Percentiles rank a stretch among this genome's conserved stretches.
Conservation (phyloP, 148 eudicot genomes). For the Silene conica region DNA sequence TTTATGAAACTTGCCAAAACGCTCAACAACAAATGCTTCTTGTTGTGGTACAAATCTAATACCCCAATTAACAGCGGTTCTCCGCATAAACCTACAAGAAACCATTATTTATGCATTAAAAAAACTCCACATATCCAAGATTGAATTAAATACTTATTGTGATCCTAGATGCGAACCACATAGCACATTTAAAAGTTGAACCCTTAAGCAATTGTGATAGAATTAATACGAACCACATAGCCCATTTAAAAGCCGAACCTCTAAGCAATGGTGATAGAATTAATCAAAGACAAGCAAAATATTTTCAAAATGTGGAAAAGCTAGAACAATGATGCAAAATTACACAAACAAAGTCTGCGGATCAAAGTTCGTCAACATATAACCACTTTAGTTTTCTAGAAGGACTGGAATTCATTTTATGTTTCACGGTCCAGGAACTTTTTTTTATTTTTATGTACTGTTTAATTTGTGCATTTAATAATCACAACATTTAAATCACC, state of each 20-base stretch:
- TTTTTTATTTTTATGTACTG: no score
- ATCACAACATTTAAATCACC: no score
- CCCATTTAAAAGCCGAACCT: background rate
- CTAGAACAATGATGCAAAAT: background rate
- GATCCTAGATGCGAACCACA: no score
- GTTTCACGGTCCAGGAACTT: no score
- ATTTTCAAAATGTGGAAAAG: background rate
- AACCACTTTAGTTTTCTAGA: background rate
- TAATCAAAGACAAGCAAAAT: background rate
- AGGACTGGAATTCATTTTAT: no score
- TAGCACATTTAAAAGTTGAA: no score
- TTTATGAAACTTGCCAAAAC: constrained; percentile 69
- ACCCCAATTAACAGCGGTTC: constrained; percentile 76
- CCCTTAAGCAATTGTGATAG: no score
- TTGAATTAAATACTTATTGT: background rate
- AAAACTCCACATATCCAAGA: no score
- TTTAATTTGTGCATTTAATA: no score
- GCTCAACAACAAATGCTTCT: constrained; percentile 77
- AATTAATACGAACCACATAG: background rate
- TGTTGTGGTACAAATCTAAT: constrained; percentile 79
- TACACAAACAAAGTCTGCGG: background rate
- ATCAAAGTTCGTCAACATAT: background rate
- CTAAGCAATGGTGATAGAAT: background rate
- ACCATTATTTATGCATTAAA: background rate
- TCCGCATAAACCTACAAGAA: constrained; percentile 42